Base-by-base conservation (phyloP, 139 green algal species). In the Ostreobium quekettii region DNA sequence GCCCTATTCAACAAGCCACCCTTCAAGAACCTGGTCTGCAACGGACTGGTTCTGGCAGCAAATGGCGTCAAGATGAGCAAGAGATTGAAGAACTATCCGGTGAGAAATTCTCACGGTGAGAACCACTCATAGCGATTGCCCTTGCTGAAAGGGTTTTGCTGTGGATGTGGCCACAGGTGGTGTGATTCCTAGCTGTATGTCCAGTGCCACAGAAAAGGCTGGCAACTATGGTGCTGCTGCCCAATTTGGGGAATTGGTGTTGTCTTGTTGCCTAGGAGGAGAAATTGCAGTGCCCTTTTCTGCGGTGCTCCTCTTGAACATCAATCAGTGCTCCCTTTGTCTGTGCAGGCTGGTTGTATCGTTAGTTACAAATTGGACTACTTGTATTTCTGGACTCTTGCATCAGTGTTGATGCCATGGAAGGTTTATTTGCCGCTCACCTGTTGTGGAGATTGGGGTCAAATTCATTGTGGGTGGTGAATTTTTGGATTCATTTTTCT, bases 31-130 rank as follows among this genome's bases (percentile, higher is more conserved):
- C 86, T 98, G 68, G 92, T 97, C 46, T 35, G 47, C 4, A 99
- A 98, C 76, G 94, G 94, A 11, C 82, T 99, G 36, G 95, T 99
- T 76, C 87, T 99, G 48, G 94, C 94, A 5, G 75, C 83, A 5
- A 92, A 99, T 73, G 94, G 94, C 64, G 98, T 97, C 87, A 99
- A 99, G 82, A 99, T 99, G 94, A 93, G 82, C 83, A 99, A 99
- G 80, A 77, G 94, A 15, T 84, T 99, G 46, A 93, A 95, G 66
- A 99, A 99, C 84, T 99, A 99, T 83, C 94, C 94, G 33, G 91
- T 91, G 58, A 38, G 78, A 53, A 53, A 53, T 11, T 11, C 42
- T 26, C 15, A 26, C 15, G 42, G 15, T 26, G 33, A 30, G 8
- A 29, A 2, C 31, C 28, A 2, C 48, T 26, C 22, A 47, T 4